Percentiles rank a stretch among this genome's conserved stretches.
phyloP scores from a whole-genome alignment of 164 flowering plant genomes.

The Paratinospora sagittata region DNA sequence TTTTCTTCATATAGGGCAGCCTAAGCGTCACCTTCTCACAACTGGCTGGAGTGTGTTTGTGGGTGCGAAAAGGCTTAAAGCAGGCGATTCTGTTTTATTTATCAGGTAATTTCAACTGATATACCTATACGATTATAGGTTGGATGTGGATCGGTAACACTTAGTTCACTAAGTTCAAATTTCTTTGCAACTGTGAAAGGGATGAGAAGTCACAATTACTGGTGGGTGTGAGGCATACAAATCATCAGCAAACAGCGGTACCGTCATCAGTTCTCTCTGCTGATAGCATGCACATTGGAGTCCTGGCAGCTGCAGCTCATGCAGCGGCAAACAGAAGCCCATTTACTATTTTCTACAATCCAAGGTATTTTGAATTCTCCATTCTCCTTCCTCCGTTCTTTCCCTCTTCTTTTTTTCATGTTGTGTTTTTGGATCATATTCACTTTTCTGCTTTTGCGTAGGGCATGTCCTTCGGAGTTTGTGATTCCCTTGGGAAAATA shows the following conservation, averaged over 20 bases:
- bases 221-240: conserved; percentile 89
- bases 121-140: not conserved
- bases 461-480: conserved; percentile 95
- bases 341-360: conserved; percentile 90
- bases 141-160: not conserved
- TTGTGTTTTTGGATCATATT: conserved; percentile 2
- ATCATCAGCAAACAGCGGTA: conserved; percentile 75
- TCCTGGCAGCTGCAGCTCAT: conserved; percentile 99
- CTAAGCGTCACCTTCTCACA: conserved; percentile 93
- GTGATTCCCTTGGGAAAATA: conserved; percentile 68
- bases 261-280: conserved; percentile 96
- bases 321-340: conserved; percentile 88
- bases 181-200: conserved; percentile 31
- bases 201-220: conserved; percentile 86
- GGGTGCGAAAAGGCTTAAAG: conserved; percentile 83
- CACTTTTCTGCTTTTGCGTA: conserved; percentile 16
- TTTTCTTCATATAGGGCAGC: conserved; percentile 65
- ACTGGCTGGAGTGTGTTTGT: conserved; percentile 98
- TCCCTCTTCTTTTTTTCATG: conserved; percentile 2
- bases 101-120: conserved; percentile 52
- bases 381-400: not conserved
- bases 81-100: conserved; percentile 92
- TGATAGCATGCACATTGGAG: conserved; percentile 99
- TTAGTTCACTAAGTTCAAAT: not conserved
- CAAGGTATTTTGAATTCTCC: conserved; percentile 41